Evolutionary conservation across 2,329 filamentous ascomycete genomes (phyloP), one percentile per base, ranked within the genome.

Genomic region (Claviceps spartinae): DNA sequence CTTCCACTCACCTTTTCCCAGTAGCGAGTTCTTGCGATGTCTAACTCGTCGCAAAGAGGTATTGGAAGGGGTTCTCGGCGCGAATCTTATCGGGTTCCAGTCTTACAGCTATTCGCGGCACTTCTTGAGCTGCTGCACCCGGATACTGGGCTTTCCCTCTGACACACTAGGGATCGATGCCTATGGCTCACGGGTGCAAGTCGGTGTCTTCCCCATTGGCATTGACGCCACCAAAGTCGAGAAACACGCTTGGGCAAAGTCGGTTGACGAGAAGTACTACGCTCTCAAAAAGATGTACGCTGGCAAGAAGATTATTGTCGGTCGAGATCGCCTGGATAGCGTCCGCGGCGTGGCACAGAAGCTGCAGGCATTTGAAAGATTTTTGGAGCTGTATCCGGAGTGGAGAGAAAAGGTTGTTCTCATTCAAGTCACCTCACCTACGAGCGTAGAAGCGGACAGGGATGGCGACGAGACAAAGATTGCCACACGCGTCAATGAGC

Each of bases 301-400:
- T n/a, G 89, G 84, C 55, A 94, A 91, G 72, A 95, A 94, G 70
- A 85, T 97, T 60, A 95, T 97, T 60, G 89, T 97, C 52, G 91
- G 91, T 11, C 83, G 91, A 60, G 91, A 97, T 67, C 83, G 91
- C n/a, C 73, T 97, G 49, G 91, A 97, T 67, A 91, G 86, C 60
- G 88, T 95, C 45, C 81, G 90, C 56, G 91, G 93, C 63, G 90
- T 97, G 14, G 83, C 88, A n/a, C 91, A 96, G 68, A 97, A 97
- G 69, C 75, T 97, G 36, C 86, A 94, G 71, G 91, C 90, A 0
- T 97, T 95, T 65, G 88, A 96, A 67, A 79, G 85, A 54, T 96
- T 97, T 71, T 76, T 97, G 41, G 87, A 94, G 62, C 78, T 85
- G 56, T 94, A 93, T 63, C 90, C 91, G 2, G 84, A 95, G 66